Base-by-base conservation (phyloP, 306 rosid genomes). In the Ammopiptanthus mongolicus region DNA sequence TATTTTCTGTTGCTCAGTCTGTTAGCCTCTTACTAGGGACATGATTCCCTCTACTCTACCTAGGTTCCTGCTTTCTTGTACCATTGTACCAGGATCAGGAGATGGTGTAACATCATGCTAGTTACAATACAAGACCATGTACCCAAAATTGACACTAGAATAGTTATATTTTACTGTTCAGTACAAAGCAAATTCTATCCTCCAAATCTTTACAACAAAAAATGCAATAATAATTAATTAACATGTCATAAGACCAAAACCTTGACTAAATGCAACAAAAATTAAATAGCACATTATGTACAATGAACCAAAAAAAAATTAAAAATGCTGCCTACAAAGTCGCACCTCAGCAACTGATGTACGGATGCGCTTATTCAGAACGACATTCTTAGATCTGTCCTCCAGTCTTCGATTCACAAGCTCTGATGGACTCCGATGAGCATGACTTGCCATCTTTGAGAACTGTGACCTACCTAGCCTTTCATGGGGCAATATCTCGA, bases 311-410 rank as follows among this genome's bases (percentile, higher is more conserved):
- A 5, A 74, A 78, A 17, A 29, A 7, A 15, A 46, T n/a, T 53
- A 55, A 76, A 70, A 48, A 41, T 64, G 31, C 37, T 14, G 50
- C 64, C 64, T 34, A 88, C 92, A 73, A 55, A 93, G 96, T 93
- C 85, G 82, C 56, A 77, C 79, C 81, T 88, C 94, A 21, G 91
- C 73, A 76, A 84, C 82, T 17, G 97, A 86, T 33, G 94, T 85
- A 53, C 90, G 91, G 64, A 82, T 85, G 37, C 91, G 87, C 90
- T 85, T 89, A 77, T 83, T 91, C 64, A 83, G 88, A 81, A 85
- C 65, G 14, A 44, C 78, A 65, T 86, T 88, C 80, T 85, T 93
- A 64, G 88, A 77, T 56, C 78, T 88, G 65, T 86, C 94, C 73
- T 84, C 94, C 63, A 55, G 73, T 65, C 86, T 88, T 78, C 86